Evolutionary conservation across 352 stramenopile genomes (phyloP).

Genomic region (Phytophthora litchii): DNA sequence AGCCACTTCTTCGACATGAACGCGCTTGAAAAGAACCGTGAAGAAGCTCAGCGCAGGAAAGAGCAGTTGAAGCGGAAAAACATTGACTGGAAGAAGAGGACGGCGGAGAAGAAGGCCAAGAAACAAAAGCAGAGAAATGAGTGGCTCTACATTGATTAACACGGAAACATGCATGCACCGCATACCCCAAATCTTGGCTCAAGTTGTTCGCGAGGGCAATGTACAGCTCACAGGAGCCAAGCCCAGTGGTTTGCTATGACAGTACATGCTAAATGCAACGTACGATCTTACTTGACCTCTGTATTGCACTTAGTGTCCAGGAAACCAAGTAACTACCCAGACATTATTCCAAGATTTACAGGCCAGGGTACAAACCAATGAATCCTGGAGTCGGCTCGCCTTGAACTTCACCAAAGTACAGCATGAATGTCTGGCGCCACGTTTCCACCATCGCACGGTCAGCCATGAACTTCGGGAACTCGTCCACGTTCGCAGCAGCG

Average conservation of each 20-base stretch:
- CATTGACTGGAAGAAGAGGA: conserved; percentile 89
- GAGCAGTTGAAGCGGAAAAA: conserved; percentile 86
- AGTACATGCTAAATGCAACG: no score
- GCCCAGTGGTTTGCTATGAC: no score
- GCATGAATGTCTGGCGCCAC: conserved; percentile 44
- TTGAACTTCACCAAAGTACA: conserved; percentile 66
- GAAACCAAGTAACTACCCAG: neutral
- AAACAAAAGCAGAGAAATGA: conserved; percentile 87
- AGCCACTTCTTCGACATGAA: conserved; percentile 87
- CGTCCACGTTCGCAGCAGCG: conserved; percentile 30
- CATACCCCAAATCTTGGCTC: no score
- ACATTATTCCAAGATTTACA: conserved; percentile 15
- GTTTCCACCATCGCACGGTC: conserved; percentile 50
- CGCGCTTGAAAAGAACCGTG: conserved; percentile 81
- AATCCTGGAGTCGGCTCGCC: conserved; percentile 43
- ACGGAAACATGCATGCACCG: neutral
- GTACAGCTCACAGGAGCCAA: no score
- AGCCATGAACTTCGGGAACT: conserved; percentile 56
- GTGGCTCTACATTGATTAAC: conserved; percentile 84
- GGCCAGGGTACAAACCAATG: conserved; percentile 46
- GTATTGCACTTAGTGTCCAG: no score
- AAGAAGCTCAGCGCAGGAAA: conserved; percentile 74
- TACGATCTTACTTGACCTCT: no score
- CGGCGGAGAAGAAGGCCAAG: conserved; percentile 86
- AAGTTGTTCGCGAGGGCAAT: no score